Conservation (phyloP, 177 flowering plant genomes). For the Vitis hybrid region DNA sequence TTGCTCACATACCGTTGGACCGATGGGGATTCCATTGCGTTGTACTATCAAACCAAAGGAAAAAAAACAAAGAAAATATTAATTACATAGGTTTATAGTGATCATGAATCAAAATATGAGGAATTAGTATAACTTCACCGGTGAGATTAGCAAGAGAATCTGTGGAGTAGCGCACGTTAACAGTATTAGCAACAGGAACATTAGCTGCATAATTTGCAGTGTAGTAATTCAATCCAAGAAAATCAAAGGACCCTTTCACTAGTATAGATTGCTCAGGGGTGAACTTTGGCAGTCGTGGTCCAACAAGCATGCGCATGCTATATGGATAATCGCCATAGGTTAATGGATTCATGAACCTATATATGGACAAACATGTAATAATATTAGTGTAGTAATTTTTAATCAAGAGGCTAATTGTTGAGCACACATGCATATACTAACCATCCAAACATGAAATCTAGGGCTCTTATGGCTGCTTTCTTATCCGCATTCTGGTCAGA, state of each 20-base stretch:
- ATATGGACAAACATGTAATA: background rate
- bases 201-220: conserved; percentile 7
- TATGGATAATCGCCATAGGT: conserved; percentile 13
- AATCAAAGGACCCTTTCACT: conserved; percentile 12
- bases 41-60: background rate
- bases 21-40: conserved; percentile 1
- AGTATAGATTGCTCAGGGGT: background rate
- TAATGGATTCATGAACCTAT: conserved; percentile 10
- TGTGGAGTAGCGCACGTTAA: conserved; percentile 4
- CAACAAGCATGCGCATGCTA: background rate
- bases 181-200: background rate
- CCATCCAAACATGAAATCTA: conserved; percentile 20
- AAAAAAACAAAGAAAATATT: background rate
- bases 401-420: background rate
- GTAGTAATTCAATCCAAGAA: conserved; percentile 13
- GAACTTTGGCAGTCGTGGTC: conserved; percentile 11
- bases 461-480: conserved; percentile 5
- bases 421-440: background rate
- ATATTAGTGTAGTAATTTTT: background rate
- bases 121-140: background rate
- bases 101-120: background rate
- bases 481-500: background rate
- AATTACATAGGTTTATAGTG: background rate
- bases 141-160: conserved; percentile 8
- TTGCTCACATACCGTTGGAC: background rate